Percentiles rank a stretch among this genome's conserved stretches.
These are phyloP conservation scores for Saccharomyces hybrid DNA, from an alignment of 1,139 yeast species.

Conservation along the genomic window DNA sequence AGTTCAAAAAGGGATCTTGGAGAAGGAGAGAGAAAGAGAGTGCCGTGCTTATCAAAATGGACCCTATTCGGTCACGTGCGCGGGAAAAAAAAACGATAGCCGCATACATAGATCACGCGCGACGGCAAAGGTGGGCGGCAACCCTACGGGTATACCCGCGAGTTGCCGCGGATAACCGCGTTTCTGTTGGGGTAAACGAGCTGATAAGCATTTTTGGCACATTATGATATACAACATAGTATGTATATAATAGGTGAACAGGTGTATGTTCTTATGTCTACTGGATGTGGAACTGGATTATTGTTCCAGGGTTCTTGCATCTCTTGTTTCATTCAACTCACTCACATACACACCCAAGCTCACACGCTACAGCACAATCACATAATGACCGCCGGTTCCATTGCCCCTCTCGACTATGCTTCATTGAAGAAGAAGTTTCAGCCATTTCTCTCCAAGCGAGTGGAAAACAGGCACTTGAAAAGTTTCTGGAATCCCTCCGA, in stretches of 20 bases:
- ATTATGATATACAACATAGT: too few relatives aligned
- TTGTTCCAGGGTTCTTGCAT: too few relatives aligned
- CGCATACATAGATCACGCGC: not conserved
- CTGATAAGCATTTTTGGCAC: too few relatives aligned
- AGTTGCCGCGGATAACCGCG: not conserved
- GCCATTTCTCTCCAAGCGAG: constrained; percentile 19
- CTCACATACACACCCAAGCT: too few relatives aligned
- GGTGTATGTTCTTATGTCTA: too few relatives aligned
- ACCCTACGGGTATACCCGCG: not conserved
- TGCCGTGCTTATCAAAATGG: not conserved
- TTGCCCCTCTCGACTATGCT: not conserved
- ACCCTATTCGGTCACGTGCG: not conserved
- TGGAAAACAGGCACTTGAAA: constrained; percentile 13
- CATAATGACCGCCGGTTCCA: not conserved
- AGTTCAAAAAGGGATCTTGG: not conserved
- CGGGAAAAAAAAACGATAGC: not conserved
- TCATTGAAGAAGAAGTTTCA: constrained; percentile 15
- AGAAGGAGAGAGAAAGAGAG: not conserved
- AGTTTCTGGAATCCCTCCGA: constrained; percentile 27
- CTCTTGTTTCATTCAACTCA: too few relatives aligned
- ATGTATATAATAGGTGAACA: too few relatives aligned
- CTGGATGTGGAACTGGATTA: too few relatives aligned
- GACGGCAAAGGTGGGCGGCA: not conserved
- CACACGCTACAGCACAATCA: not conserved
- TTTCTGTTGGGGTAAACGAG: too few relatives aligned